A percentile compares a stretch with the other conserved stretches of the same genome.
These are phyloP conservation scores for Penicillium egyptiacum DNA, from an alignment of 495 filamentous ascomycete species.

Conservation along the genomic window DNA sequence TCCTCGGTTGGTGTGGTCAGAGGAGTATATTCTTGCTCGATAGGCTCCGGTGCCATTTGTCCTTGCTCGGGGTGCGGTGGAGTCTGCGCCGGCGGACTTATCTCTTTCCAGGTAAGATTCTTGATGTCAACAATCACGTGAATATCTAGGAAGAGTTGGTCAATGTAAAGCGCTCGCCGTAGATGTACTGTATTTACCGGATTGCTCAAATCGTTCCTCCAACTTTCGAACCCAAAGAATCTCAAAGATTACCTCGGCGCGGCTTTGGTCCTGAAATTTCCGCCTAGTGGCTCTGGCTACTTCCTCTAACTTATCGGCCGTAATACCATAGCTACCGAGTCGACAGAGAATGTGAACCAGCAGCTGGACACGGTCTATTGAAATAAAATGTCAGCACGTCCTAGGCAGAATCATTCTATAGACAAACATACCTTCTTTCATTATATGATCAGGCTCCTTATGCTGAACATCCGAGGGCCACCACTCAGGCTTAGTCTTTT, in stretches of 20 bases:
- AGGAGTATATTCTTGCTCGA: background rate
- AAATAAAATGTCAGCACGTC: constrained; percentile 4
- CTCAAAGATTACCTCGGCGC: constrained; percentile 48
- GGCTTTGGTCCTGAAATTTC: constrained; percentile 32
- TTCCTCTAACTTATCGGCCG: constrained; percentile 42
- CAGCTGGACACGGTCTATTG: constrained; percentile 39
- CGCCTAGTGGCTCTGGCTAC: constrained; percentile 40
- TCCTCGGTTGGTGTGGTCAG: background rate
- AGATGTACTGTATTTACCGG: constrained; percentile 26
- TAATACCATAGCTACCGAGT: constrained; percentile 34
- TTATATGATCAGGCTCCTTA: constrained; percentile 81
- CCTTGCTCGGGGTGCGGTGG: background rate
- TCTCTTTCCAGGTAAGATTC: background rate
- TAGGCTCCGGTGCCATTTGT: background rate
- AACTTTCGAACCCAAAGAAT: constrained; percentile 54
- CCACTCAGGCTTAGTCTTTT: constrained; percentile 69
- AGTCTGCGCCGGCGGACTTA: background rate
- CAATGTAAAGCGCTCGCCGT: background rate
- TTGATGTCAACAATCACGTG: background rate
- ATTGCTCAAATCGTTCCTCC: constrained; percentile 52
- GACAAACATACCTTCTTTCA: constrained; percentile 63
- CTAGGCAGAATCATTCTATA: background rate
- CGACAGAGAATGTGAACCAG: constrained; percentile 45
- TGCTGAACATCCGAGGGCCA: constrained; percentile 69
- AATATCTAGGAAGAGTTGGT: constrained; percentile 1